Percentiles rank a stretch among this genome's conserved stretches.
These are phyloP conservation scores for Hypocreales sp. DNA, from an alignment of 2,329 filamentous ascomycete genomes.

Conservation along the genomic window DNA sequence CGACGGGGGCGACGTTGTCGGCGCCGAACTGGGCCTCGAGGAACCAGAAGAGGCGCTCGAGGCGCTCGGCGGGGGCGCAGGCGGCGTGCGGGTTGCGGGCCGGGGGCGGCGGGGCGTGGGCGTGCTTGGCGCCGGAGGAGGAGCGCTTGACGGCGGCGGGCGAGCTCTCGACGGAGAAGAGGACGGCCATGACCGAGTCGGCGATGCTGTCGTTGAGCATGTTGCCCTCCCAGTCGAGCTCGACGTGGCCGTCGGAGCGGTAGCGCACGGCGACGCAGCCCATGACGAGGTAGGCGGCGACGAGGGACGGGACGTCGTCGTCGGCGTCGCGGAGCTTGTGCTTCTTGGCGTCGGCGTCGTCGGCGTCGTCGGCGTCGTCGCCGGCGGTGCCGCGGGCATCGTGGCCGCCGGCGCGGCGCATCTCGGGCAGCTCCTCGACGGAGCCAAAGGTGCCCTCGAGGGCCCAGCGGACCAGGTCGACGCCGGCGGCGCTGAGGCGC, in stretches of 20 bases:
- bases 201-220: conserved; percentile 95
- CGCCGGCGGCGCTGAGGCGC: conserved; percentile 71
- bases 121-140: conserved; percentile 14
- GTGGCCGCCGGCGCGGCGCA: conserved; percentile 17
- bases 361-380: conserved; percentile 15
- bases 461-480: conserved; percentile 87
- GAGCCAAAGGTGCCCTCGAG: conserved; percentile 87
- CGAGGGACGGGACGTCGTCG: conserved; percentile 42
- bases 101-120: conserved; percentile 28
- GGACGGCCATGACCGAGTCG: conserved; percentile 88
- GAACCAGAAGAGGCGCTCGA: conserved; percentile 83
- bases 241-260: conserved; percentile 60
- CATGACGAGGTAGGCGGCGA: conserved; percentile 61
- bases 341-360: conserved; percentile 18
- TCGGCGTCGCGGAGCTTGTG: conserved; percentile 39
- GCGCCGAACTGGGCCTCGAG: conserved; percentile 91
- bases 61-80: conserved; percentile 56
- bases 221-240: conserved; percentile 95
- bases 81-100: conserved; percentile 56
- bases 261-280: conserved; percentile 77
- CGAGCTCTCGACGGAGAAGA: conserved; percentile 84
- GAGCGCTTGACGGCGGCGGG: conserved; percentile 80
- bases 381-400: conserved; percentile 19
- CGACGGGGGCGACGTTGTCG: conserved; percentile 66
- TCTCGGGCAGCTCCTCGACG: conserved; percentile 53